Conservation (phyloP, 192 early-diverging fungal species). For the Geranomyces michiganensis region DNA sequence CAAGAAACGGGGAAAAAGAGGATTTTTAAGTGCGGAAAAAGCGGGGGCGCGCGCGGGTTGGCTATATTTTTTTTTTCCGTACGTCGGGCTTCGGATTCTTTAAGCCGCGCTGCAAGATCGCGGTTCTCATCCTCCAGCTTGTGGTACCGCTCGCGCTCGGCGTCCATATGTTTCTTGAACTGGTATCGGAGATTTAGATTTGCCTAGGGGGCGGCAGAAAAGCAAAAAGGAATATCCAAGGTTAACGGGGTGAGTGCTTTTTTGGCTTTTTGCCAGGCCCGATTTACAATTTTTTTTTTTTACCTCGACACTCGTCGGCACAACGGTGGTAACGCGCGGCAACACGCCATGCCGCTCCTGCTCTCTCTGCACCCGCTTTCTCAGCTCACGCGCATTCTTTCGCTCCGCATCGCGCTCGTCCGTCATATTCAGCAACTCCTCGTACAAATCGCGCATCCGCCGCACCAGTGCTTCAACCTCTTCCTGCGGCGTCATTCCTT, state of each 20-base stretch:
- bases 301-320: conserved; percentile 32
- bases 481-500: conserved; percentile 3
- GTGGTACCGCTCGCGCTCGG: conserved; percentile 23
- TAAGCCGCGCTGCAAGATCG: conserved; percentile 19
- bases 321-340: conserved; percentile 25
- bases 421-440: conserved; percentile 1
- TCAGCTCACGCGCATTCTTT: conserved; percentile 5
- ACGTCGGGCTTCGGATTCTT: conserved; percentile 28
- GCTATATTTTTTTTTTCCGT: neutral
- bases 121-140: conserved; percentile 28
- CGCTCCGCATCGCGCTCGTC: conserved; percentile 3
- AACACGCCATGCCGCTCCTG: conserved; percentile 18
- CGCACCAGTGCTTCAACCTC: neutral
- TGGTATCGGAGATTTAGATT: conserved; percentile 36
- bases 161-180: conserved; percentile 21
- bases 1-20: too few relatives aligned
- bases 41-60: neutral
- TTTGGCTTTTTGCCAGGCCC: too few relatives aligned
- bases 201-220: neutral
- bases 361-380: conserved; percentile 17
- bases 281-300: too few relatives aligned
- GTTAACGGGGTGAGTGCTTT: too few relatives aligned
- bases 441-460: conserved; percentile 11
- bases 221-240: neutral
- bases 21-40: neutral